phyloP scores from a whole-genome alignment of 345 rosid species.

The Populus simonii region DNA sequence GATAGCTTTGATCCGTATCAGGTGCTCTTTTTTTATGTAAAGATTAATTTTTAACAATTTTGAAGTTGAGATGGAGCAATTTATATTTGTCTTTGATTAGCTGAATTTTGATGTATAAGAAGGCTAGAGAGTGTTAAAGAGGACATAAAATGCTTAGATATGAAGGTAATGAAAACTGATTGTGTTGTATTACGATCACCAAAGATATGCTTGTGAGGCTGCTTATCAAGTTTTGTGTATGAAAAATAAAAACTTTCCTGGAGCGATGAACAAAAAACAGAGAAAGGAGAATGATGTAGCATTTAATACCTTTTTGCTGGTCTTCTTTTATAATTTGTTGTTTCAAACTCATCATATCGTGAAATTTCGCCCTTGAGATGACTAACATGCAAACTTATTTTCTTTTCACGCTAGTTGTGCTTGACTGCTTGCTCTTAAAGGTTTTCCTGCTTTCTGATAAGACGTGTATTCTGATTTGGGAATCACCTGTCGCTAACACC shows the following conservation, averaged over 20 bases:
- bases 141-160: neutral
- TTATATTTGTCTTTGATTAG: neutral
- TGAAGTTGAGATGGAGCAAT: neutral
- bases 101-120: neutral
- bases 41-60: neutral
- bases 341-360: neutral
- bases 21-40: constrained; percentile 36
- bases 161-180: neutral
- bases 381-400: neutral
- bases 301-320: neutral
- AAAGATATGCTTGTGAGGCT: neutral
- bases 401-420: neutral
- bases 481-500: neutral
- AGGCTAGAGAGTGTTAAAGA: neutral
- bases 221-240: neutral
- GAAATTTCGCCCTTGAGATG: neutral
- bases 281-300: neutral
- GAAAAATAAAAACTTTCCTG: neutral
- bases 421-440: neutral
- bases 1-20: constrained; percentile 89
- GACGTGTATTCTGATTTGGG: neutral
- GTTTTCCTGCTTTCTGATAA: neutral
- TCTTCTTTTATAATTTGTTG: neutral
- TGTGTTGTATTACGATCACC: neutral
- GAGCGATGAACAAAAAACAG: neutral